These are phyloP conservation scores for Silene vulgaris DNA, from an alignment of 179 eudicot species.

Conservation along the genomic window DNA sequence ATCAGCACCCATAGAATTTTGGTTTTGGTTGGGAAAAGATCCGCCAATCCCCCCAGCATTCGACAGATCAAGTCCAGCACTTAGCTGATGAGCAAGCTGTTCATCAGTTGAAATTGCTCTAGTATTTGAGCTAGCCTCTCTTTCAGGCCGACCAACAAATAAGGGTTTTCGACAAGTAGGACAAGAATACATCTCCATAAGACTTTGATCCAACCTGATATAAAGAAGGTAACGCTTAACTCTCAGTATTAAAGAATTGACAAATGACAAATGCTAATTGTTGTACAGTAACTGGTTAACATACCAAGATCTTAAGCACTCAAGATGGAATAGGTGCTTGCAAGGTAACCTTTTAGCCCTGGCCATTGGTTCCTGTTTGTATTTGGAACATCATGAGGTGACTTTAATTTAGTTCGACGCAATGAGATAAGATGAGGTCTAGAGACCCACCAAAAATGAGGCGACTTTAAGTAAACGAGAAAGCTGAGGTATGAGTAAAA, in stretches of 20 bases:
- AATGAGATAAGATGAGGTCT: constrained; percentile 7
- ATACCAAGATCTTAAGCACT: constrained; percentile 96
- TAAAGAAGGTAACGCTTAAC: constrained; percentile 16
- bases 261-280: neutral
- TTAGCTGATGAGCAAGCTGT: constrained; percentile 88
- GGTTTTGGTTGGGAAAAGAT: constrained; percentile 50
- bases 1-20: constrained; percentile 46
- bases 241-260: constrained; percentile 5
- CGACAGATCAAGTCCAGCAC: constrained; percentile 52
- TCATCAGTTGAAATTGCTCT: constrained; percentile 68
- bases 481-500: neutral
- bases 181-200: constrained; percentile 70
- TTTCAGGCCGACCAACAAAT: constrained; percentile 63
- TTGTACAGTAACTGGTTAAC: constrained; percentile 1
- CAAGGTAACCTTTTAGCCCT: constrained; percentile 93
- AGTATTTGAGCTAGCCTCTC: constrained; percentile 35
- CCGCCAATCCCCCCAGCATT: constrained; percentile 47
- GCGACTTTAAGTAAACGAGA: neutral
- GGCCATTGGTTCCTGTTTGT: constrained; percentile 96
- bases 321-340: constrained; percentile 91
- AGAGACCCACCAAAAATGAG: neutral
- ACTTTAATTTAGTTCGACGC: neutral
- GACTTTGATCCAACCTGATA: constrained; percentile 90
- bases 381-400: constrained; percentile 6
- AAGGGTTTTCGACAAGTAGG: constrained; percentile 98